These are phyloP conservation scores for Kurtzmaniella cleridarum DNA, from an alignment of 805 yeast species.

Conservation along the genomic window DNA sequence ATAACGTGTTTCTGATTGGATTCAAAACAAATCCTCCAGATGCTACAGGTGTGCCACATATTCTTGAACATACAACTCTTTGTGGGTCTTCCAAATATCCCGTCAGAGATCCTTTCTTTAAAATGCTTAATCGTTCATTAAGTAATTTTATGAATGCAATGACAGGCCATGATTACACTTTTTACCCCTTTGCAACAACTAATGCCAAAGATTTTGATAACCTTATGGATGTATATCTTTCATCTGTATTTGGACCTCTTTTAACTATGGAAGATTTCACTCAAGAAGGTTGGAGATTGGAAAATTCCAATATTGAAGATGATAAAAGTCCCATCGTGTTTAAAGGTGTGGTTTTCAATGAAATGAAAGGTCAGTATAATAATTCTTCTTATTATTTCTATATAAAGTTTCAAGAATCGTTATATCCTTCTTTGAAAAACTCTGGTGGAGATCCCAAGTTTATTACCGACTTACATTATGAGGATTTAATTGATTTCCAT, in stretches of 20 bases:
- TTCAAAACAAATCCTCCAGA: conserved; percentile 95
- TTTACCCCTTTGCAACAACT: conserved; percentile 94
- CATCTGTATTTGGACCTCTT: conserved; percentile 79
- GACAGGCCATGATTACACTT: conserved; percentile 97
- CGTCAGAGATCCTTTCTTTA: conserved; percentile 95
- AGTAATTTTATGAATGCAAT: conserved; percentile 98
- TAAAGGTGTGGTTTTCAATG: conserved; percentile 96
- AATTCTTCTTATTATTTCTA: conserved; percentile 82
- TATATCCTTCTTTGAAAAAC: conserved; percentile 80
- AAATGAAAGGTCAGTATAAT: conserved; percentile 96
- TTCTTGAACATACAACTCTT: conserved; percentile 89
- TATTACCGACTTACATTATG: conserved; percentile 70
- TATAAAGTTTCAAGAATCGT: conserved; percentile 74
- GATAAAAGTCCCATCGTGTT: conserved; percentile 56
- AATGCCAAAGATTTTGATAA: conserved; percentile 76
- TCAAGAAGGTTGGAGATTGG: conserved; percentile 98
- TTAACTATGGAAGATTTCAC: conserved; percentile 74
- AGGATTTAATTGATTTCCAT: conserved; percentile 77
- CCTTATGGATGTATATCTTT: conserved; percentile 81
- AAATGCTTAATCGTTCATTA: conserved; percentile 91
- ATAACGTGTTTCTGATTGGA: conserved; percentile 83
- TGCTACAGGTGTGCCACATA: conserved; percentile 94
- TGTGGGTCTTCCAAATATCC: conserved; percentile 93
- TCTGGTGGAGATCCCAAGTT: conserved; percentile 91
- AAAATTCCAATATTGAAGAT: conserved; percentile 59